Percentiles rank a stretch among this genome's conserved stretches.
Evolutionary conservation across 345 rosid genomes (phyloP).

Genomic region (Linum lewisii): DNA sequence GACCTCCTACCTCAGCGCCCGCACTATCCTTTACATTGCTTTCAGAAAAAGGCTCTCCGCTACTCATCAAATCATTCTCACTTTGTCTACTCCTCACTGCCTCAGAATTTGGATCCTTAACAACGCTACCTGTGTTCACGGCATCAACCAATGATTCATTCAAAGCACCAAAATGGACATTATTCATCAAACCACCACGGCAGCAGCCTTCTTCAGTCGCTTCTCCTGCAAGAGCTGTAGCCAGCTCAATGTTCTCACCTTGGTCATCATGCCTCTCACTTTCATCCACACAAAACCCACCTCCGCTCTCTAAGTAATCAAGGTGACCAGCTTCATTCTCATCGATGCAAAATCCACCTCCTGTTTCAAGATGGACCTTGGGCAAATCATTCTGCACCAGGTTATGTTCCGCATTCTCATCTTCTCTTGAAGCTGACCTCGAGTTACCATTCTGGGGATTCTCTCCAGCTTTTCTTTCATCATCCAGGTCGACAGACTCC

Average conservation of each 20-base stretch:
- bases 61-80: constrained; percentile 13
- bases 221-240: constrained; percentile 4
- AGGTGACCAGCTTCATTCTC: constrained; percentile 32
- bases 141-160: background rate
- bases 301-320: constrained; percentile 44
- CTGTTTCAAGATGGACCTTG: constrained; percentile 30
- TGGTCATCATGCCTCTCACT: constrained; percentile 20
- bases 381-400: constrained; percentile 9
- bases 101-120: constrained; percentile 10
- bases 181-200: constrained; percentile 1
- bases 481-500: constrained; percentile 15
- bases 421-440: constrained; percentile 13
- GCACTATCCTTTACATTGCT: constrained; percentile 8
- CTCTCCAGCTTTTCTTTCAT: constrained; percentile 18
- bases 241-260: constrained; percentile 12
- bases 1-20: constrained; percentile 15
- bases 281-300: constrained; percentile 68
- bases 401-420: constrained; percentile 17
- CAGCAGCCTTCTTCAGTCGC: constrained; percentile 1
- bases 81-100: constrained; percentile 10
- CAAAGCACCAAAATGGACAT: constrained; percentile 5
- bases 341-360: constrained; percentile 45
- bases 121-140: constrained; percentile 1
- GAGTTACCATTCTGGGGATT: constrained; percentile 7
- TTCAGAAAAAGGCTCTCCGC: constrained; percentile 11